Evolutionary conservation across 1,284 basidiomycete genomes (phyloP).

Genomic region (Tetrapyrgos nigripes): DNA sequence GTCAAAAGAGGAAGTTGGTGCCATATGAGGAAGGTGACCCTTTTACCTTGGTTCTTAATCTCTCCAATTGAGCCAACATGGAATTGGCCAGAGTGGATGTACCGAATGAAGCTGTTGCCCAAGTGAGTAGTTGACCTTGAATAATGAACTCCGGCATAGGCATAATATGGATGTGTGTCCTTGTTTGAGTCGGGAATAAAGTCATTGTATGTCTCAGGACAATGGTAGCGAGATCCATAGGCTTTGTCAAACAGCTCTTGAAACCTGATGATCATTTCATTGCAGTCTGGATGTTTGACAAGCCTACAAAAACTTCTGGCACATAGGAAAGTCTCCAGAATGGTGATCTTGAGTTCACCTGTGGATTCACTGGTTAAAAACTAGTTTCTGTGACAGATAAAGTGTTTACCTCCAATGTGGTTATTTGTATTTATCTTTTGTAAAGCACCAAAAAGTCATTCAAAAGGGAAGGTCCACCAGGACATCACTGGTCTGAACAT

Average conservation of each 20-base stretch:
- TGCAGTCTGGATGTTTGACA: slow-evolving; percentile 24
- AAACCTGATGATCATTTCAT: slow-evolving; percentile 21
- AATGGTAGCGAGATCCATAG: slow-evolving; percentile 11
- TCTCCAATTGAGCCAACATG: not conserved
- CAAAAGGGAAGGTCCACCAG: slow-evolving; percentile 40
- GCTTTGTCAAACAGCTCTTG: slow-evolving; percentile 27
- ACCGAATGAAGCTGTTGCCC: slow-evolving; percentile 26
- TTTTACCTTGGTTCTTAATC: not conserved
- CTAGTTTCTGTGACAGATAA: not conserved
- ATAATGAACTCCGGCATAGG: slow-evolving; percentile 15
- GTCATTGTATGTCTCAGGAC: not conserved
- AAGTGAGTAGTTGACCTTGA: slow-evolving; percentile 19
- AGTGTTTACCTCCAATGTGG: slow-evolving; percentile 14
- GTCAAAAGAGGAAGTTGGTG: not conserved
- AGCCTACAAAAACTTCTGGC: slow-evolving; percentile 22
- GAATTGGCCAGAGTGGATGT: not conserved
- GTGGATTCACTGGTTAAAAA: slow-evolving; percentile 27
- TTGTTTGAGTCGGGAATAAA: not conserved
- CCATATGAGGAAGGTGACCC: not conserved
- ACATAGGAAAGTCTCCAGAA: slow-evolving; percentile 19
- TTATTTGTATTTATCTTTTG: slow-evolving; percentile 22
- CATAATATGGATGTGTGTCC: slow-evolving; percentile 18
- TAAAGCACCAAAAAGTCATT: slow-evolving; percentile 27
- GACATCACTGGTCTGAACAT: slow-evolving; percentile 39
- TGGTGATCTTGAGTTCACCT: slow-evolving; percentile 20